phyloP scores from a whole-genome alignment of 805 yeast species.

The Schizosaccharomyces lindneri region DNA sequence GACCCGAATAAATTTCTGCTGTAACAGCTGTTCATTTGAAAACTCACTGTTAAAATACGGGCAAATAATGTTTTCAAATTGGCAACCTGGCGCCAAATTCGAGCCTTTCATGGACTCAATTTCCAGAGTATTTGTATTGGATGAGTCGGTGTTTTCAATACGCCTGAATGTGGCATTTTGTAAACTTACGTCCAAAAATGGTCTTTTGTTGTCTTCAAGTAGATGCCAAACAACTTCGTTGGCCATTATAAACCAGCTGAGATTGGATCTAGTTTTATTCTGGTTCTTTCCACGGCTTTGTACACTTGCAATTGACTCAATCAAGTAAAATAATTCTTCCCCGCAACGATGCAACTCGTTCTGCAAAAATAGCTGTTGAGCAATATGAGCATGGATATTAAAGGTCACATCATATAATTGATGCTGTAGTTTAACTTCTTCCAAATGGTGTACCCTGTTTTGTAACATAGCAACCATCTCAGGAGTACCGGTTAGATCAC shows the following conservation, averaged over 20 bases:
- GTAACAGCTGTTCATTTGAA: constrained; percentile 10
- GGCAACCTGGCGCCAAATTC: constrained; percentile 30
- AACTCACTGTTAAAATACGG: constrained; percentile 17
- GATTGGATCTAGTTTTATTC: constrained; percentile 14
- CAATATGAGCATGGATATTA: constrained; percentile 19
- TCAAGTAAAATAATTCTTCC: constrained; percentile 22
- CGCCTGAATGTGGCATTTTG: constrained; percentile 37
- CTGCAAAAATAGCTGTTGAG: constrained; percentile 6
- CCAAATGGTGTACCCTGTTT: constrained; percentile 20
- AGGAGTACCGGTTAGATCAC: constrained; percentile 28
- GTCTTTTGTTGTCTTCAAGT: constrained; percentile 30
- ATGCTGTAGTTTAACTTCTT: constrained; percentile 21
- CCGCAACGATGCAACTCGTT: constrained; percentile 6
- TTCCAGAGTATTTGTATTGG: constrained; percentile 34
- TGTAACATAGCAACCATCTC: constrained; percentile 26
- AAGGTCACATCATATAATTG: constrained; percentile 18
- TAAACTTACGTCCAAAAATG: constrained; percentile 47
- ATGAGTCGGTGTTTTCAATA: constrained; percentile 37
- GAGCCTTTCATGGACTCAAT: constrained; percentile 43
- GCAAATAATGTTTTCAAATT: constrained; percentile 47
- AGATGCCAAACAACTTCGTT: constrained; percentile 52
- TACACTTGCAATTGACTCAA: constrained; percentile 20
- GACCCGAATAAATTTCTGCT: constrained; percentile 19
- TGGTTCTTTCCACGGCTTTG: constrained; percentile 13
- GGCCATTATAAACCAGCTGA: constrained; percentile 40